Base-by-base conservation (phyloP, 2,329 filamentous ascomycete genomes). In the Sclerotinia trifoliorum region DNA sequence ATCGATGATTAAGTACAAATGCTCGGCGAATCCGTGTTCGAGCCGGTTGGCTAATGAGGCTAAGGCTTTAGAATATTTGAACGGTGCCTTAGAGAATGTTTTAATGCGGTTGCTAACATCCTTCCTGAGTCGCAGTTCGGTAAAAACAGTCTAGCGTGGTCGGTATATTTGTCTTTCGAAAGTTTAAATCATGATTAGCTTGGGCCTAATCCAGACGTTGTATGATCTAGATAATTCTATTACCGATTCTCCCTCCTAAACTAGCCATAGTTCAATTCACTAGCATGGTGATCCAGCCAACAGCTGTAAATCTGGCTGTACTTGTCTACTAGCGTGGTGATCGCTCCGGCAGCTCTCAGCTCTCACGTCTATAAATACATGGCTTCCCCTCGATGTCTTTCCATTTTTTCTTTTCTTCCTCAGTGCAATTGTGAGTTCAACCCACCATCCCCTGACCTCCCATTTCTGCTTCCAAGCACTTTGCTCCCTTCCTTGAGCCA, bases 251-350 rank as follows among this genome's bases (percentile, higher is more conserved):
- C 2, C 8, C 7, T 42, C 21, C 32, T 1, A 35, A 55, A 42
- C 11, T 42, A 7, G 55, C 3, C n/a, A 1, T 57, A 35, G 21
- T 42, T 24, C 7, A 13, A 10, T 10, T 8, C 1, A 17, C 15
- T 24, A n/a, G 32, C 29, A 13, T 10, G 24, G 19, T 35, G 6
- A 17, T 35, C 29, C 21, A n/a, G 35, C 1, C n/a, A 21, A 32
- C 29, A 39, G 54, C 32, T 15, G 5, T 56, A 19, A 56, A 15
- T n/a, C 35, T 35, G 29, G 35, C 54, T 56, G 32, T n/a, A n/a
- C 19, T 56, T 56, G 29, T 35, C n/a, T n/a, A 11, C n/a, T 56
- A 56, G 54, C 54, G 29, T 56, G 29, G 32, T 57, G 55, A 57
- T 57, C 13, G n/a, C 1, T 4, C n/a, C 19, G 55, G 35, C 6